Evolutionary conservation across 371 early-diverging fungal genomes (phyloP), one percentile per base, ranked within the genome.

Genomic region (Lichtheimia ramosa): DNA sequence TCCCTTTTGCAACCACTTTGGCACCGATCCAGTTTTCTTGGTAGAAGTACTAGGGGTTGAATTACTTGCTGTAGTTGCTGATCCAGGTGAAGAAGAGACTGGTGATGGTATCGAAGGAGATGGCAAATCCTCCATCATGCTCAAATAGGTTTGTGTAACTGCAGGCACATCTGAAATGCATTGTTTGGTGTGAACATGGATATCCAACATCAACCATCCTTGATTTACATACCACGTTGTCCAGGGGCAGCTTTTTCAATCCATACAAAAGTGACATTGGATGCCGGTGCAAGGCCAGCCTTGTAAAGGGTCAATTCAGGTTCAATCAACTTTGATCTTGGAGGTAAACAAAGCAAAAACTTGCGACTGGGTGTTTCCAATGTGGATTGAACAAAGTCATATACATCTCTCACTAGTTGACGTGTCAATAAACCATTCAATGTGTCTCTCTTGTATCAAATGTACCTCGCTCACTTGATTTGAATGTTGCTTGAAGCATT

Each of bases 1-100:
- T 5, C 81, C 81, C 40, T 80, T 80, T 40, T 77, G 73, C 15
- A 80, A 57, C 81, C 81, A 80, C 61, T 73, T 77, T 28, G 81
- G 81, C 10, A 80, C 61, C 14, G 58, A 42, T n/a, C 62, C 73
- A 51, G 64, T 15, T 21, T 56, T 50, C 34, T 58, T 55, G 8
- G 57, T 12, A 15, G 62, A 41, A 8, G 54, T 6, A 18, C 27
- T 34, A 2, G 24, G 18, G 5, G 41, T 20, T 14, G 59, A 43
- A 16, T 48, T 49, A 16, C 50, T 56, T 24, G 56, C 41, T 15
- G 51, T 23, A 18, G 18, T 43, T 51, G 43, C 15, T 54, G 57
- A n/a, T 51, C 25, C 12, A n/a, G 61, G 43, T 7, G 68, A 61
- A 27, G 68, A 61, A 27, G 64, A 46, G 13, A 59, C 39, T 42